A percentile compares a stretch with the other conserved stretches of the same genome.
These are phyloP conservation scores for Phalaenopsis aphrodite DNA, from an alignment of 106 monocot species.

Conservation along the genomic window DNA sequence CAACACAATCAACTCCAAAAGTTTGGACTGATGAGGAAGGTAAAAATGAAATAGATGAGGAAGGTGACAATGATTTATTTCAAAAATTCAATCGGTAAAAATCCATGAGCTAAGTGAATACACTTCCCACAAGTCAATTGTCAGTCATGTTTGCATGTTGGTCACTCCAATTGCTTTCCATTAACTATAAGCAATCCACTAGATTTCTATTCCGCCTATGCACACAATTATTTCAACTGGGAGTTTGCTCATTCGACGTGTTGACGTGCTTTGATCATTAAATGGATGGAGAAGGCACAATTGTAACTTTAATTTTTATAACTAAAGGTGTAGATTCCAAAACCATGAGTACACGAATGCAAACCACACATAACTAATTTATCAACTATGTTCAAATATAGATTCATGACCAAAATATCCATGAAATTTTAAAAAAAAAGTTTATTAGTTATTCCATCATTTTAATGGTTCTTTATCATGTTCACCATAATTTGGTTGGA, in stretches of 20 bases:
- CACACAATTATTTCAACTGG: neutral
- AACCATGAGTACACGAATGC: neutral
- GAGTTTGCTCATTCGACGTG: neutral
- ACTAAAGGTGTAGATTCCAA: neutral
- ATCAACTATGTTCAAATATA: neutral
- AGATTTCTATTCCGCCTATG: neutral
- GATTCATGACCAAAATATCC: neutral
- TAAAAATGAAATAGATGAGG: too few relatives aligned
- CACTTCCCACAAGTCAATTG: neutral
- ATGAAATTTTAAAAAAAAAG: too few relatives aligned
- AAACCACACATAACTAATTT: neutral
- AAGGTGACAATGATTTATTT: neutral
- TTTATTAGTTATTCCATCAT: too few relatives aligned
- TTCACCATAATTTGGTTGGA: too few relatives aligned
- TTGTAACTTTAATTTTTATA: neutral
- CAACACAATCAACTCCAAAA: neutral
- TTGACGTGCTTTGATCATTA: neutral
- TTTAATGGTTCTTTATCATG: too few relatives aligned
- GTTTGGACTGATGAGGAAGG: neutral
- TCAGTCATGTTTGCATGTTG: neutral
- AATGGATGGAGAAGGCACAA: neutral
- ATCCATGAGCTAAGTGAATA: neutral
- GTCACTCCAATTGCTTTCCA: neutral
- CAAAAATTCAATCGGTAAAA: neutral
- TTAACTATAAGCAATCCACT: neutral